phyloP scores from a whole-genome alignment of 2,329 filamentous ascomycete genomes.

The Ceratocystis huliohia region DNA sequence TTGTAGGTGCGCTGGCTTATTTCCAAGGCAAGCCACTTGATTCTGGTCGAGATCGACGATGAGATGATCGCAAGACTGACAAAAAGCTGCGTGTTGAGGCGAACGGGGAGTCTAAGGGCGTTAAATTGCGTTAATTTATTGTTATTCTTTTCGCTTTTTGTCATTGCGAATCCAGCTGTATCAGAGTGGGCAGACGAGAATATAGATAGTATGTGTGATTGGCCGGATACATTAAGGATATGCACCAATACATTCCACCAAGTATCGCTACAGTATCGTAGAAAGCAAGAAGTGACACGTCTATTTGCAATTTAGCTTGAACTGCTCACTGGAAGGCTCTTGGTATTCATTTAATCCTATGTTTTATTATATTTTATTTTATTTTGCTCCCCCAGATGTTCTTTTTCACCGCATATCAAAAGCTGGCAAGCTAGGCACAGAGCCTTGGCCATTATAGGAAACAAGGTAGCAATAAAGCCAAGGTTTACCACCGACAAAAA shows the following conservation, averaged over 20 bases:
- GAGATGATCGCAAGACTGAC: not conserved
- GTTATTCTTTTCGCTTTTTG: not conserved
- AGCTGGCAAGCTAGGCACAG: conserved; percentile 2
- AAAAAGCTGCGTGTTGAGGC: not conserved
- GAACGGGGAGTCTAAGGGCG: not conserved
- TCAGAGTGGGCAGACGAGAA: not conserved
- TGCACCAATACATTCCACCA: not conserved
- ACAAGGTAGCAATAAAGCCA: not conserved
- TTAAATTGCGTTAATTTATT: not conserved
- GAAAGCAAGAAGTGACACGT: not conserved
- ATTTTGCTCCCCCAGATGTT: not conserved
- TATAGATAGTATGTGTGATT: not conserved
- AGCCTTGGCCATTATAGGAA: not conserved
- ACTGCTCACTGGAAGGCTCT: not conserved
- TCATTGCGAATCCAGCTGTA: not conserved
- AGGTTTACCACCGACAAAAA: not conserved
- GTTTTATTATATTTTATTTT: not conserved
- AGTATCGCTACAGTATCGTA: not conserved
- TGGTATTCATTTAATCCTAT: not conserved
- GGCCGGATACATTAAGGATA: not conserved
- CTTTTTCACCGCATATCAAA: conserved; percentile 1
- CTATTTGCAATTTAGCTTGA: not conserved
- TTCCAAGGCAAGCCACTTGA: not conserved
- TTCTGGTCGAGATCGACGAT: not conserved
- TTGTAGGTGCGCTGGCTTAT: no score